These are phyloP conservation scores for Colletotrichum ledebouriae DNA, from an alignment of 2,329 filamentous ascomycete species.

Conservation along the genomic window DNA sequence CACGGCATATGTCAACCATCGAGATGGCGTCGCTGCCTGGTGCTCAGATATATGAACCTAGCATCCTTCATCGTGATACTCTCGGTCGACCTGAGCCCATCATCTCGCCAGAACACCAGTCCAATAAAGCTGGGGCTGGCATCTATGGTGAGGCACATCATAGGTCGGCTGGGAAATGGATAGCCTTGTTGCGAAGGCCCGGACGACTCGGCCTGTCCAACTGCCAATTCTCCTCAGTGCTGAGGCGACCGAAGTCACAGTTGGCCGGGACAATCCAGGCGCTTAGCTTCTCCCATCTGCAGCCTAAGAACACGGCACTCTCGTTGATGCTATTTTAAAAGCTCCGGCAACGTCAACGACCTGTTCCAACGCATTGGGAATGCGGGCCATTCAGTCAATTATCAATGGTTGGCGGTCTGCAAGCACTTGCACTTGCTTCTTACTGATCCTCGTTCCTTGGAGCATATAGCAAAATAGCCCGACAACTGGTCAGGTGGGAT, in stretches of 20 bases:
- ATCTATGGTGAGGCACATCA: slow-evolving; percentile 11
- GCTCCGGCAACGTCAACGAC: slow-evolving; percentile 11
- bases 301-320: slow-evolving; percentile 22
- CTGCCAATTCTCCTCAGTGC: slow-evolving; percentile 7
- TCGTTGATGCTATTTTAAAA: slow-evolving; percentile 35
- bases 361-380: slow-evolving; percentile 23
- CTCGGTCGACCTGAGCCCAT: slow-evolving; percentile 22
- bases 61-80: slow-evolving; percentile 12
- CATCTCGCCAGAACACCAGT: slow-evolving; percentile 18
- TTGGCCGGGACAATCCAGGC: slow-evolving; percentile 23
- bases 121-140: slow-evolving; percentile 5
- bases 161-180: slow-evolving; percentile 18
- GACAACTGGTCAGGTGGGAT: slow-evolving; percentile 30
- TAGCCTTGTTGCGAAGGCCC: slow-evolving; percentile 21
- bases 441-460: slow-evolving; percentile 20
- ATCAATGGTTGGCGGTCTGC: slow-evolving; percentile 34
- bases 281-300: slow-evolving; percentile 27
- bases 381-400: slow-evolving; percentile 16
- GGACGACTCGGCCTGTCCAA: slow-evolving; percentile 19
- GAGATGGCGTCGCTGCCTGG: background rate
- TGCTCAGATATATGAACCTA: slow-evolving; percentile 7
- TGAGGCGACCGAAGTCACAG: slow-evolving; percentile 16
- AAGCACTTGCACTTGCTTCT: slow-evolving; percentile 35
- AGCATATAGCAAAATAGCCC: slow-evolving; percentile 15
- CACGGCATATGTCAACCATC: slow-evolving; percentile 8